Percentiles rank a stretch among this genome's conserved stretches.
Conservation (phyloP, 179 eudicot species). For the Beta macrorhiza region DNA sequence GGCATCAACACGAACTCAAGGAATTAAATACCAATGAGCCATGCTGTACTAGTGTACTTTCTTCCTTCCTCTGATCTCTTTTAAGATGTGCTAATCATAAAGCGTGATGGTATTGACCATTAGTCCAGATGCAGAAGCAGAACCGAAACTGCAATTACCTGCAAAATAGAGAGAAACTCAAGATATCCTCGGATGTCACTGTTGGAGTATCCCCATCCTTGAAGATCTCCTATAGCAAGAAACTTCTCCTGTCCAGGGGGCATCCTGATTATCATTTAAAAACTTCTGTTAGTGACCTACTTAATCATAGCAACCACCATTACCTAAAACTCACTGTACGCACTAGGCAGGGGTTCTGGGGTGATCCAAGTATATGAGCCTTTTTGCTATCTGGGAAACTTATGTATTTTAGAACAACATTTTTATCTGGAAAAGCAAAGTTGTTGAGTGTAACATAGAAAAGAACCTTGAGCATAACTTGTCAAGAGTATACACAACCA, state of each 20-base stretch:
- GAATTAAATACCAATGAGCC: background rate
- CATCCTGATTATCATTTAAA: slow-evolving; percentile 38
- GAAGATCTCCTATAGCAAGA: slow-evolving; percentile 49
- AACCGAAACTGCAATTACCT: slow-evolving; percentile 41
- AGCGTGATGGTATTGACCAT: background rate
- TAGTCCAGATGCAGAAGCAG: background rate
- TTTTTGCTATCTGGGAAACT: too few species aligned
- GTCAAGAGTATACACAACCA: slow-evolving; percentile 64
- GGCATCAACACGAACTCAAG: background rate
- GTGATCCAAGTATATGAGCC: background rate
- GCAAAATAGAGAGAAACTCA: slow-evolving; percentile 59
- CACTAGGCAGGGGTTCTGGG: background rate
- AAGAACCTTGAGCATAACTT: slow-evolving; percentile 61
- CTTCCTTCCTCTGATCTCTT: background rate
- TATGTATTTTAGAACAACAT: too few species aligned
- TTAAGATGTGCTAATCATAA: background rate
- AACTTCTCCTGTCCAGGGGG: slow-evolving; percentile 70
- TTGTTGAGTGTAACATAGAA: background rate
- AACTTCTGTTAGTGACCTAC: background rate
- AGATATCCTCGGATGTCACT: slow-evolving; percentile 62
- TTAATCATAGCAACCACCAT: background rate
- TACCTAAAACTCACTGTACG: background rate
- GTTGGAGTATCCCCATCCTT: slow-evolving; percentile 78
- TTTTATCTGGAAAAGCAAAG: background rate
- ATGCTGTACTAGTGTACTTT: too few species aligned